A percentile compares a stretch with the other conserved stretches of the same genome.
These are phyloP conservation scores for Haematococcus sp. DNA, from an alignment of 139 green algal genomes.

Conservation along the genomic window DNA sequence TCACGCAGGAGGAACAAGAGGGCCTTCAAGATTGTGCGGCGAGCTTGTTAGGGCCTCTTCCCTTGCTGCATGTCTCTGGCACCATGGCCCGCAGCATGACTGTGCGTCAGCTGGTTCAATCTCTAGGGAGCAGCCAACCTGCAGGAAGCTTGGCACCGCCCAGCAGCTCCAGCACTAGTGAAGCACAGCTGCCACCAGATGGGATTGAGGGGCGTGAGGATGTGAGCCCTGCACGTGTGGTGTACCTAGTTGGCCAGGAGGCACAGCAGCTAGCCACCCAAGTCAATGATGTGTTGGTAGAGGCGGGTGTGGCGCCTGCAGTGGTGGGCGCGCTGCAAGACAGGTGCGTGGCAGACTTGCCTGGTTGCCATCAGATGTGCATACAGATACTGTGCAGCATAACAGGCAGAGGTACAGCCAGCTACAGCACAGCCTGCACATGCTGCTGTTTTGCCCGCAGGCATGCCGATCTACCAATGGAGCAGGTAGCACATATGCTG, in stretches of 20 bases:
- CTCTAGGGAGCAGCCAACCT: too few species aligned
- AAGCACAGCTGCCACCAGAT: background rate
- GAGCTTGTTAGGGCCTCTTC: conserved; percentile 4
- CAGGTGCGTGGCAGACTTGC: conserved; percentile 1
- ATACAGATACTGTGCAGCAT: too few species aligned
- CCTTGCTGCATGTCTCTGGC: background rate
- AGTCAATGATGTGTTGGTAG: conserved; percentile 23
- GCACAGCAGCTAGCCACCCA: background rate
- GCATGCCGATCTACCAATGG: conserved; percentile 9
- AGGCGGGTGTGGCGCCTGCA: conserved; percentile 23
- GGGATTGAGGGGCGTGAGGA: background rate
- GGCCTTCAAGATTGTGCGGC: too few species aligned
- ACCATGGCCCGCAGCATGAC: background rate
- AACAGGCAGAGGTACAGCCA: background rate
- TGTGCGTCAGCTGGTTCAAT: background rate
- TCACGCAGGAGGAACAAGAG: too few species aligned
- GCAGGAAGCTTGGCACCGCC: too few species aligned
- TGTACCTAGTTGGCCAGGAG: conserved; percentile 19
- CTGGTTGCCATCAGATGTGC: too few species aligned
- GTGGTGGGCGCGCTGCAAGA: conserved; percentile 17
- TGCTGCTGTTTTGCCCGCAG: conserved; percentile 4
- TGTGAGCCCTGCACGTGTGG: conserved; percentile 13
- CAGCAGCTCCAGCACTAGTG: too few species aligned
- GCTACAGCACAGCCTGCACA: too few species aligned
- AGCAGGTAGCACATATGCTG: conserved; percentile 3